These are phyloP conservation scores for Escovopsis sp. DNA, from an alignment of 2,329 filamentous ascomycete genomes.

Conservation along the genomic window DNA sequence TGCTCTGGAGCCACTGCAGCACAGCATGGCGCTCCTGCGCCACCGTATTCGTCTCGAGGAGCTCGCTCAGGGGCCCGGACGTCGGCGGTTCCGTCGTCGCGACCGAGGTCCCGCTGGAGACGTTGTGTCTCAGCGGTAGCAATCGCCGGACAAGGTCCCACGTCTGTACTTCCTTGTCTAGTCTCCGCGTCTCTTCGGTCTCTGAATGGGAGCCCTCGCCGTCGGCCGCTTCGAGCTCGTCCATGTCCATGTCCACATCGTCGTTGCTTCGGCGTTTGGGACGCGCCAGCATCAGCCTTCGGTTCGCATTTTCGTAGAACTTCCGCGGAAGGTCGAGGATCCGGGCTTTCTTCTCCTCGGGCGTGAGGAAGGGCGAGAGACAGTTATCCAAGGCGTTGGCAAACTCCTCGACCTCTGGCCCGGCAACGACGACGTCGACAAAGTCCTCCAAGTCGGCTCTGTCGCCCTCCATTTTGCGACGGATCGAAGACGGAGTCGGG, in stretches of 20 bases:
- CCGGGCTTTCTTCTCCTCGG: constrained; percentile 44
- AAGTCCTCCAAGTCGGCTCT: constrained; percentile 12
- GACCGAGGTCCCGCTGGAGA: constrained; percentile 17
- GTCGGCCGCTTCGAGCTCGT: constrained; percentile 29
- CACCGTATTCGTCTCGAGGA: constrained; percentile 55
- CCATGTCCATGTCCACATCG: constrained; percentile 41
- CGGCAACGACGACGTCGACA: constrained; percentile 39
- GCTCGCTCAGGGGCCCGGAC: constrained; percentile 45
- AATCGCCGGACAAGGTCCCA: constrained; percentile 76
- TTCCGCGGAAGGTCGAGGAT: constrained; percentile 45
- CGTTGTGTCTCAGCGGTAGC: constrained; percentile 50
- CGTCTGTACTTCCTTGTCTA: constrained; percentile 74
- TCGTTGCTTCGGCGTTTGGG: constrained; percentile 22
- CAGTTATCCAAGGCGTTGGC: constrained; percentile 71
- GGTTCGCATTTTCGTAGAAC: constrained; percentile 43
- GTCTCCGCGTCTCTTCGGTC: constrained; percentile 26
- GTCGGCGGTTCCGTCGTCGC: constrained; percentile 13
- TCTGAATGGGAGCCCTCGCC: constrained; percentile 11
- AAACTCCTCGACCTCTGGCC: constrained; percentile 75
- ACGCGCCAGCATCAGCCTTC: constrained; percentile 17
- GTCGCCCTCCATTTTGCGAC: constrained; percentile 9
- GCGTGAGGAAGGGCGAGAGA: constrained; percentile 32
- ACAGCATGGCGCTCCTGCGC: constrained; percentile 69
- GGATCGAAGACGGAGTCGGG: neutral
- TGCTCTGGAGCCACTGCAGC: constrained; percentile 74